Evolutionary conservation across 2,329 filamentous ascomycete species (phyloP).

Genomic region (Mycocentrospora acerina): DNA sequence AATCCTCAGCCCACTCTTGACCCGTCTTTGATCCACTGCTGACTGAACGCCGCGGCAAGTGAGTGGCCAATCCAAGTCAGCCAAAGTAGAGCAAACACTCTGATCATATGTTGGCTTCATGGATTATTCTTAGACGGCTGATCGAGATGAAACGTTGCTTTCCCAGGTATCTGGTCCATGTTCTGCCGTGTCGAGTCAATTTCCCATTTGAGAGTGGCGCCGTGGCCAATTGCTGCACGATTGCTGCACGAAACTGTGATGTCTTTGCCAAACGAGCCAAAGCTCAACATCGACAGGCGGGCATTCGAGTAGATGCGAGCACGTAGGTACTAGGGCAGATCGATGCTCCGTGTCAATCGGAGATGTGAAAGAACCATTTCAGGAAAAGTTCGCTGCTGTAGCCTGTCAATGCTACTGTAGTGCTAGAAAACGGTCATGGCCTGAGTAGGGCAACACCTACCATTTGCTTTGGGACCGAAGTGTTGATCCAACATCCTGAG

Average conservation of each 20-base stretch:
- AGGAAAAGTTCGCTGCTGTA: slow-evolving; percentile 49
- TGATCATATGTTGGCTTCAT: slow-evolving; percentile 42
- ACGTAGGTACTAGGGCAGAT: slow-evolving; percentile 41
- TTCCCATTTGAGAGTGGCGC: slow-evolving; percentile 37
- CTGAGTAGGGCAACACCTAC: slow-evolving; percentile 49
- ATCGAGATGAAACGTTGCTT: slow-evolving; percentile 43
- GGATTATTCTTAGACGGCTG: slow-evolving; percentile 40
- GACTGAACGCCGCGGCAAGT: slow-evolving; percentile 29
- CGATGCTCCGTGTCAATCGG: slow-evolving; percentile 42
- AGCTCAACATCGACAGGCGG: slow-evolving; percentile 37
- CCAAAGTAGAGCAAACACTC: slow-evolving; percentile 29
- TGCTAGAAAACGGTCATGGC: slow-evolving; percentile 46
- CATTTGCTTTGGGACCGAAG: slow-evolving; percentile 48
- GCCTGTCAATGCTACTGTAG: slow-evolving; percentile 50
- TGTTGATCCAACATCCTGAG: slow-evolving; percentile 42
- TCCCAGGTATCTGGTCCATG: slow-evolving; percentile 32
- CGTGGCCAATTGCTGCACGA: slow-evolving; percentile 46
- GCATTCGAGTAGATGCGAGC: slow-evolving; percentile 37
- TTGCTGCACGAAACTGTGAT: slow-evolving; percentile 43
- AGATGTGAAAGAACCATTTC: slow-evolving; percentile 45
- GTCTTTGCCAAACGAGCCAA: slow-evolving; percentile 33
- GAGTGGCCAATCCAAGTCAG: slow-evolving; percentile 24
- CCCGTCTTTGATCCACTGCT: slow-evolving; percentile 23
- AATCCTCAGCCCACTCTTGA: slow-evolving; percentile 26
- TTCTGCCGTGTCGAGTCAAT: slow-evolving; percentile 41